Evolutionary conservation across 768 basidiomycete genomes (phyloP).

Genomic region (Hypholoma fasciculare): DNA sequence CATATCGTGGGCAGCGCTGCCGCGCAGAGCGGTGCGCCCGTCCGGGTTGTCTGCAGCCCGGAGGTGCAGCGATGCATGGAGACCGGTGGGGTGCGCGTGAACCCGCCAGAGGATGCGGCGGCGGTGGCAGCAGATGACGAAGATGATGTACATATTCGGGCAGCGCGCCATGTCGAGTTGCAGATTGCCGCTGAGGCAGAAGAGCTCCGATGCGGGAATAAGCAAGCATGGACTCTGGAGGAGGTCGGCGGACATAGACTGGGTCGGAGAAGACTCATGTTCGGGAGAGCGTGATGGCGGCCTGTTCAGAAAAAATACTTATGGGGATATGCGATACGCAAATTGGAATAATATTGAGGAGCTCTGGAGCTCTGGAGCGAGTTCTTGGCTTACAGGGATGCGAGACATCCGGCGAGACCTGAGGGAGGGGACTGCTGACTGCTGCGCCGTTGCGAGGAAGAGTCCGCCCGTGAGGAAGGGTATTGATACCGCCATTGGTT

Average conservation of each 20-base stretch:
- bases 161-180: conserved; percentile 2
- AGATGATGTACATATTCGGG: conserved; percentile 9
- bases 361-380: neutral
- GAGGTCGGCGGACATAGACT: neutral
- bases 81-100: conserved; percentile 7
- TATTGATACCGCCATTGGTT: conserved; percentile 1
- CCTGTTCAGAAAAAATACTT: neutral
- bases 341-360: neutral
- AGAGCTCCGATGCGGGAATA: neutral
- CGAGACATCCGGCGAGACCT: neutral
- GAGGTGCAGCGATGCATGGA: conserved; percentile 9
- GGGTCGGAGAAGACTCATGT: neutral
- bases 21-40: neutral
- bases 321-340: neutral
- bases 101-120: neutral
- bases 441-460: neutral
- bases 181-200: conserved; percentile 3
- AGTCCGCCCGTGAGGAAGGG: neutral
- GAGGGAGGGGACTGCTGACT: neutral
- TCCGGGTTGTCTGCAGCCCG: conserved; percentile 5
- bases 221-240: conserved; percentile 8
- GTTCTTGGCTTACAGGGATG: neutral
- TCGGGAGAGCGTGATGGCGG: neutral
- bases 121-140: conserved; percentile 1
- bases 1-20: neutral